These are phyloP conservation scores for Rutidosis leptorrhynchoides DNA, from an alignment of 129 eudicot species.

Conservation along the genomic window DNA sequence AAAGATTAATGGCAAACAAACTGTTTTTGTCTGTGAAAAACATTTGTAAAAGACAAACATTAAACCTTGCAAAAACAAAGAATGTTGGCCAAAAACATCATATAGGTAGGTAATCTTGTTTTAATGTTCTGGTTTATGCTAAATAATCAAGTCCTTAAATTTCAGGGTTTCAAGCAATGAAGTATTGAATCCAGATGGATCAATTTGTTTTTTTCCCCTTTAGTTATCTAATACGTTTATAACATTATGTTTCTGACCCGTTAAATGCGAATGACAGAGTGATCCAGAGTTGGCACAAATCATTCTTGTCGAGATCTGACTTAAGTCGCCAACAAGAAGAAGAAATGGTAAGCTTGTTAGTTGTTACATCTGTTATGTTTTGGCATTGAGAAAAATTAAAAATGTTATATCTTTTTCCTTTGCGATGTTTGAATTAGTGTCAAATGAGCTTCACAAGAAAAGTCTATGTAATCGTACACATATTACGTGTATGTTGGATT, in stretches of 20 bases:
- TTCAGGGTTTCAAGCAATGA: constrained; percentile 54
- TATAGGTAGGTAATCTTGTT: background rate
- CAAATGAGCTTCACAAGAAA: no score
- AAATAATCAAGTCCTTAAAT: constrained; percentile 11
- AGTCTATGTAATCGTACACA: background rate
- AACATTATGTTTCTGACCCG: constrained; percentile 21
- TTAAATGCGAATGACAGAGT: constrained; percentile 45
- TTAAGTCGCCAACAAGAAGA: constrained; percentile 62
- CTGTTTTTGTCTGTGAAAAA: background rate
- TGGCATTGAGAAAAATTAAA: no score
- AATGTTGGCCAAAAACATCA: background rate
- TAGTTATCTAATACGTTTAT: background rate
- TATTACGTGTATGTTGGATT: background rate
- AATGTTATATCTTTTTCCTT: no score
- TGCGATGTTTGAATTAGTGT: no score
- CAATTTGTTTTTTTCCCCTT: constrained; percentile 25
- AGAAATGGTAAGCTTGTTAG: constrained; percentile 48
- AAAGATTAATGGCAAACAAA: background rate
- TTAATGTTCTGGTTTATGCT: background rate
- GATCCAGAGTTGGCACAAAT: constrained; percentile 97
- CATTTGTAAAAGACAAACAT: no score
- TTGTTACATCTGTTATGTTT: no score
- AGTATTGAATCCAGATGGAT: constrained; percentile 78
- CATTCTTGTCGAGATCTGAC: constrained; percentile 63
- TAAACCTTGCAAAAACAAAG: background rate